Conservation (phyloP, 805 yeast species). For the Torulaspora microellipsoides region DNA sequence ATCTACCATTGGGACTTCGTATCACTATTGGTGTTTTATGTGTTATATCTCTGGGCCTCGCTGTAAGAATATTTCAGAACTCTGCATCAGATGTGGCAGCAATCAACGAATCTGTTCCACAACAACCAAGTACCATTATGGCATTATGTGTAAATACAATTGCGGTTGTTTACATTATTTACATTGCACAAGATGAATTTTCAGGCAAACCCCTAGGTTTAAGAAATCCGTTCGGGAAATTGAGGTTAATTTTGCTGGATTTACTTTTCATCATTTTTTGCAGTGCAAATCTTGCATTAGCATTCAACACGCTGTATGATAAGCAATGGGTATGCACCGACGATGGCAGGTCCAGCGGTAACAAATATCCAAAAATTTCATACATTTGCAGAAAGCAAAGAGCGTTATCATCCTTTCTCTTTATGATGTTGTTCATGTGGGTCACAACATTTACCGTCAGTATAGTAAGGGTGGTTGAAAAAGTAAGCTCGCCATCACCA, state of each 20-base stretch:
- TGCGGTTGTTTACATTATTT: constrained; percentile 71
- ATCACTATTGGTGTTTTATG: constrained; percentile 54
- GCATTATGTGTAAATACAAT: constrained; percentile 79
- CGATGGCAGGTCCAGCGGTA: constrained; percentile 13
- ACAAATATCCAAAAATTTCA: constrained; percentile 34
- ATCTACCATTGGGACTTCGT: constrained; percentile 74
- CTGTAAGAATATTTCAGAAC: constrained; percentile 51
- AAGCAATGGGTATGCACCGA: constrained; percentile 70
- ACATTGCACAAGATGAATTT: constrained; percentile 87
- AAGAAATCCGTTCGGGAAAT: constrained; percentile 77
- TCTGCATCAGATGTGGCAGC: constrained; percentile 25
- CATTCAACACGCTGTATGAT: constrained; percentile 80
- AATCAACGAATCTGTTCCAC: constrained; percentile 41
- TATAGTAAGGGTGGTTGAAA: constrained; percentile 74
- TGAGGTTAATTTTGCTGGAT: constrained; percentile 77
- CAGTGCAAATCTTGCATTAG: constrained; percentile 78
- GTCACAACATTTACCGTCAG: constrained; percentile 80
- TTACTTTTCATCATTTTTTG: constrained; percentile 82
- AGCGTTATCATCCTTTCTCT: constrained; percentile 72
- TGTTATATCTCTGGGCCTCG: constrained; percentile 65
- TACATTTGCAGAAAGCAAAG: constrained; percentile 74
- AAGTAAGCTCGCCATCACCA: constrained; percentile 38
- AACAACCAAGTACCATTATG: constrained; percentile 89
- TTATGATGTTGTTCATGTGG: constrained; percentile 75
- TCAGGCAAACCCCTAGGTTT: constrained; percentile 88